Conservation (phyloP, 2,329 filamentous ascomycete genomes). For the Colletotrichum destructivum region DNA sequence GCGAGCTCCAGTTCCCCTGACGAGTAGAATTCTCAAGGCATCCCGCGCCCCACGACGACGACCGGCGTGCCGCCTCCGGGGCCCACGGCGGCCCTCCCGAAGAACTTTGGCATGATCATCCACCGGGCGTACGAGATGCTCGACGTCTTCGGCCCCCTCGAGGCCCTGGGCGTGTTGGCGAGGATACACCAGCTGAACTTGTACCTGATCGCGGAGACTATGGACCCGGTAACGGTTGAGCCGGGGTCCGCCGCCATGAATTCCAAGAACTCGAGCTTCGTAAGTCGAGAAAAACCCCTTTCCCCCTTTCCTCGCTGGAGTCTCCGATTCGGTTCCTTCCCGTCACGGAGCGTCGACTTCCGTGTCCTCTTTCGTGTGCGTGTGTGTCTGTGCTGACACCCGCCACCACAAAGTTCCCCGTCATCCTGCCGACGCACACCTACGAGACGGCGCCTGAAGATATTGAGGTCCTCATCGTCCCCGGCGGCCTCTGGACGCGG, state of each 20-base stretch:
- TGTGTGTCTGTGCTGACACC: neutral
- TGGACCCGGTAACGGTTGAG: constrained; percentile 33
- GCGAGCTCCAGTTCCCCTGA: neutral
- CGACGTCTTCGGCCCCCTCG: constrained; percentile 64
- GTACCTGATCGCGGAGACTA: constrained; percentile 34
- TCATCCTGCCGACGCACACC: constrained; percentile 54
- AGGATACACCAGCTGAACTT: constrained; percentile 30
- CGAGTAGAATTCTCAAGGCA: constrained; percentile 4
- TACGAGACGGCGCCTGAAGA: constrained; percentile 58
- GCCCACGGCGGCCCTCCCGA: neutral
- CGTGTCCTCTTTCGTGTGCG: neutral
- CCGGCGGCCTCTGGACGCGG: constrained; percentile 60
- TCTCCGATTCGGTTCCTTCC: too few species aligned
- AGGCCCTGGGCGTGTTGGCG: constrained; percentile 51
- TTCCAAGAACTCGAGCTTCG: constrained; percentile 37
- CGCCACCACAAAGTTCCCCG: constrained; percentile 20
- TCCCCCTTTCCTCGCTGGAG: neutral
- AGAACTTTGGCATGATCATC: constrained; percentile 59
- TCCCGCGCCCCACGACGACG: constrained; percentile 15
- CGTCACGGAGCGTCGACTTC: constrained; percentile 20
- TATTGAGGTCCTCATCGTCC: constrained; percentile 70
- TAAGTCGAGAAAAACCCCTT: constrained; percentile 35
- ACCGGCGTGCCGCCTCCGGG: neutral
- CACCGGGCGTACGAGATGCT: constrained; percentile 62
- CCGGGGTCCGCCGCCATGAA: constrained; percentile 31